phyloP scores from a whole-genome alignment of 306 rosid species.

The Alnus glutinosa region DNA sequence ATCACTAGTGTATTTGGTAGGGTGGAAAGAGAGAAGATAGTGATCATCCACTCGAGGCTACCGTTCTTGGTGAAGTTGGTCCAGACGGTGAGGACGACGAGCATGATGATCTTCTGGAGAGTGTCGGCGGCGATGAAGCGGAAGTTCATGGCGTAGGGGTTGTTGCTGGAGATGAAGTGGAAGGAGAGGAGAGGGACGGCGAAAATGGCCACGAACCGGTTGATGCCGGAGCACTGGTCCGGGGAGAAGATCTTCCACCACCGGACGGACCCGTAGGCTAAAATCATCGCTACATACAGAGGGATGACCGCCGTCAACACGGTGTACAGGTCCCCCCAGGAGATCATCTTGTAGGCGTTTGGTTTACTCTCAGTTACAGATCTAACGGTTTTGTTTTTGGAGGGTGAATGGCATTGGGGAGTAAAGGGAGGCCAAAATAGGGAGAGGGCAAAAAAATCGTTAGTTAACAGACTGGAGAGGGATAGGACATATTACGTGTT shows the following conservation, averaged over 20 bases:
- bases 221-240: slow-evolving; percentile 98
- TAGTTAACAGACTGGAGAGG: slow-evolving; percentile 49
- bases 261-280: slow-evolving; percentile 94
- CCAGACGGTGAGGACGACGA: slow-evolving; percentile 60
- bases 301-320: slow-evolving; percentile 89
- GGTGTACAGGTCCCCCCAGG: slow-evolving; percentile 73
- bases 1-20: slow-evolving; percentile 90
- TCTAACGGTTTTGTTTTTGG: slow-evolving; percentile 5
- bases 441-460: slow-evolving; percentile 54
- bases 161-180: slow-evolving; percentile 82
- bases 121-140: slow-evolving; percentile 98
- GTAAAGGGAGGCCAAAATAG: slow-evolving; percentile 48
- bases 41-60: slow-evolving; percentile 93
- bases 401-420: slow-evolving; percentile 32
- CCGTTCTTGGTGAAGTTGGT: slow-evolving; percentile 78
- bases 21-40: slow-evolving; percentile 91
- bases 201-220: slow-evolving; percentile 92
- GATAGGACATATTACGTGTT: slow-evolving; percentile 9
- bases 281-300: slow-evolving; percentile 90
- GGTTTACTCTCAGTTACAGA: background rate
- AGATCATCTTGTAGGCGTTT: slow-evolving; percentile 45
- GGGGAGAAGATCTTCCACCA: slow-evolving; percentile 99
- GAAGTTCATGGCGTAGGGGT: slow-evolving; percentile 84
- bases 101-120: slow-evolving; percentile 89
- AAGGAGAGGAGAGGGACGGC: slow-evolving; percentile 95